A percentile compares a stretch with the other conserved stretches of the same genome.
These are phyloP conservation scores for Metschnikowia baotianmanensis DNA, from an alignment of 805 yeast species.

Conservation along the genomic window DNA sequence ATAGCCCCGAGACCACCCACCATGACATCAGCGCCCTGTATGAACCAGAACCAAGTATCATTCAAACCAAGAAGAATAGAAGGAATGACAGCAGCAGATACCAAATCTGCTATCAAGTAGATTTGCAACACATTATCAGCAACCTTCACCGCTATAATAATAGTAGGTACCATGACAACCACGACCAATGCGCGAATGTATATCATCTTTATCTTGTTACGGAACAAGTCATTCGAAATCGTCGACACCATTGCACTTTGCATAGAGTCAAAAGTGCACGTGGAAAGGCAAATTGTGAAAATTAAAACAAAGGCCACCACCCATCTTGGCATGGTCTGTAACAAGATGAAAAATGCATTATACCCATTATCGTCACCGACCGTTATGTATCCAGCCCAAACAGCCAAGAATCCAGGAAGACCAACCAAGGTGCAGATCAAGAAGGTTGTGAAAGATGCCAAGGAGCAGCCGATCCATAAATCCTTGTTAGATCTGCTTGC, in stretches of 20 bases:
- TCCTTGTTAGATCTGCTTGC: conserved; percentile 80
- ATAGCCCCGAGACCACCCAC: conserved; percentile 83
- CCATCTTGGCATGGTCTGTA: conserved; percentile 80
- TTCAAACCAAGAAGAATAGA: conserved; percentile 77
- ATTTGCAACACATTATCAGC: conserved; percentile 84
- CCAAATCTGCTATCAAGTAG: conserved; percentile 85
- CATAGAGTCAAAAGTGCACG: conserved; percentile 85
- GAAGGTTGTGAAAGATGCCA: conserved; percentile 69
- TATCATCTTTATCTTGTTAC: conserved; percentile 68
- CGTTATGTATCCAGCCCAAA: conserved; percentile 75
- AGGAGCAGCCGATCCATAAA: conserved; percentile 66
- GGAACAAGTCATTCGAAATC: conserved; percentile 83
- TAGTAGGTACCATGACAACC: conserved; percentile 78
- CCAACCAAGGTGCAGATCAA: conserved; percentile 72
- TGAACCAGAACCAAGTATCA: conserved; percentile 55
- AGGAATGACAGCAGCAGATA: conserved; percentile 85
- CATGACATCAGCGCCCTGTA: conserved; percentile 78
- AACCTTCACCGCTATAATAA: conserved; percentile 77
- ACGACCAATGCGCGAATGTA: conserved; percentile 72
- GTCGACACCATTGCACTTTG: conserved; percentile 89
- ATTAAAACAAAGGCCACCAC: conserved; percentile 79
- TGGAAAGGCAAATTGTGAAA: conserved; percentile 69
- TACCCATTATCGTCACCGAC: conserved; percentile 55
- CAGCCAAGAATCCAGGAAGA: conserved; percentile 80
- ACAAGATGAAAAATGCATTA: conserved; percentile 69